Percentiles rank a stretch among this genome's conserved stretches.
These are phyloP conservation scores for Selaginella moellendorffii DNA, from an alignment of 75 land plant genomes.

Conservation along the genomic window DNA sequence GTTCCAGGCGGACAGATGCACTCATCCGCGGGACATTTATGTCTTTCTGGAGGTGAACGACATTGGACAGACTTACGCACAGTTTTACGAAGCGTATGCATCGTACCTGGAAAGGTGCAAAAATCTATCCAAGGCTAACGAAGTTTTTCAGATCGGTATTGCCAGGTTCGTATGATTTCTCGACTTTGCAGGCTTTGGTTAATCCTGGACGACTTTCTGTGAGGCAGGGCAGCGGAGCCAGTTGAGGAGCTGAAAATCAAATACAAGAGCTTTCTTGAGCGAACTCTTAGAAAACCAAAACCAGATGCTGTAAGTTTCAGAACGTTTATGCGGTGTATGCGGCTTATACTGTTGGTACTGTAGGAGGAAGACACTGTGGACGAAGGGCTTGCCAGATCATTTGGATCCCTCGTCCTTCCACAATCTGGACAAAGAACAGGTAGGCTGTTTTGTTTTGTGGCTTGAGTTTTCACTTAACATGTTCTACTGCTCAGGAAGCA, in stretches of 20 bases:
- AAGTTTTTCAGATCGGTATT: conserved; percentile 64
- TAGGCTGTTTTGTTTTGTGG: background rate
- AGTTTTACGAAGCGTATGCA: conserved; percentile 59
- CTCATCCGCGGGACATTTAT: conserved; percentile 71
- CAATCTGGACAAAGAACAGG: too few relatives aligned
- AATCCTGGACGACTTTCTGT: background rate
- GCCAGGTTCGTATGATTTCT: conserved; percentile 41
- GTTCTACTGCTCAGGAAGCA: background rate
- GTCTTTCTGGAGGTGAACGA: conserved; percentile 59
- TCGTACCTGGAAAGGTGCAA: conserved; percentile 53
- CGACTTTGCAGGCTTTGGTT: background rate
- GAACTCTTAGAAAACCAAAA: background rate
- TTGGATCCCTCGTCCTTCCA: background rate
- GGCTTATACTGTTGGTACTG: background rate
- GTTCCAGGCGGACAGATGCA: conserved; percentile 80
- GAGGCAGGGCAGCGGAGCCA: conserved; percentile 23
- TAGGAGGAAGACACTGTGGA: background rate
- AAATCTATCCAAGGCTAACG: conserved; percentile 52
- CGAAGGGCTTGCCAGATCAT: background rate
- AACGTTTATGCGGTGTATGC: too few relatives aligned
- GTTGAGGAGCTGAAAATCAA: conserved; percentile 12
- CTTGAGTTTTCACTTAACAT: background rate
- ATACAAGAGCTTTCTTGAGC: conserved; percentile 20
- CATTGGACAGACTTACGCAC: conserved; percentile 71
- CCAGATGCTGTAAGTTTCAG: background rate